These are phyloP conservation scores for Fusarium haematococcum DNA, from an alignment of 2,329 filamentous ascomycete genomes.

Conservation along the genomic window DNA sequence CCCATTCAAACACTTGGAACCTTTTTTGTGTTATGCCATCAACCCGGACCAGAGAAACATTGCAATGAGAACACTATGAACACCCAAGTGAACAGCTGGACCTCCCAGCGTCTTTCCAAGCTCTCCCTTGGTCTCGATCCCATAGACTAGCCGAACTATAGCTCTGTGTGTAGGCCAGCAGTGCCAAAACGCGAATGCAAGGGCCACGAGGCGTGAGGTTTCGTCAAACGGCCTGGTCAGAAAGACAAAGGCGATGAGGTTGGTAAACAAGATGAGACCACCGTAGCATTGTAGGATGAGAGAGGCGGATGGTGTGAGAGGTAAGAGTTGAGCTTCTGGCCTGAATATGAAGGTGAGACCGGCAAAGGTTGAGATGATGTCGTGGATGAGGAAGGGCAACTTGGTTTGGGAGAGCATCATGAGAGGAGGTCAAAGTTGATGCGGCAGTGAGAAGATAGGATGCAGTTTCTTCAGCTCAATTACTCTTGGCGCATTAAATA, in stretches of 20 bases:
- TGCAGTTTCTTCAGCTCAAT: neutral
- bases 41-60: neutral
- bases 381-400: conserved; percentile 51
- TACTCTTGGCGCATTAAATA: neutral
- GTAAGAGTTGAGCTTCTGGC: conserved; percentile 55
- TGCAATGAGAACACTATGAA: neutral
- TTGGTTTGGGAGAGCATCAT: neutral
- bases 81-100: neutral
- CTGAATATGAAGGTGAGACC: conserved; percentile 57
- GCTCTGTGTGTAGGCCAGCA: conserved; percentile 53
- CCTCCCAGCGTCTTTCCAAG: neutral
- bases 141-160: conserved; percentile 51
- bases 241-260: conserved; percentile 55
- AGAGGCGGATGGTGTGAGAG: conserved; percentile 47
- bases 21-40: fast-evolving
- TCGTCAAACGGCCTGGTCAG: conserved; percentile 46
- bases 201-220: conserved; percentile 49
- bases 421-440: neutral
- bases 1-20: fast-evolving
- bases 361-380: conserved; percentile 53
- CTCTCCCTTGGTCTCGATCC: neutral
- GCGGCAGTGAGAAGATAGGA: neutral
- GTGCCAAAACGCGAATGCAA: conserved; percentile 60
- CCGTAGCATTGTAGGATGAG: conserved; percentile 61
- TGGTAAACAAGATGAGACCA: conserved; percentile 58